Percentiles rank a stretch among this genome's conserved stretches.
Evolutionary conservation across 1,139 yeast genomes (phyloP).

Genomic region (Suhomyces anneliseae): DNA sequence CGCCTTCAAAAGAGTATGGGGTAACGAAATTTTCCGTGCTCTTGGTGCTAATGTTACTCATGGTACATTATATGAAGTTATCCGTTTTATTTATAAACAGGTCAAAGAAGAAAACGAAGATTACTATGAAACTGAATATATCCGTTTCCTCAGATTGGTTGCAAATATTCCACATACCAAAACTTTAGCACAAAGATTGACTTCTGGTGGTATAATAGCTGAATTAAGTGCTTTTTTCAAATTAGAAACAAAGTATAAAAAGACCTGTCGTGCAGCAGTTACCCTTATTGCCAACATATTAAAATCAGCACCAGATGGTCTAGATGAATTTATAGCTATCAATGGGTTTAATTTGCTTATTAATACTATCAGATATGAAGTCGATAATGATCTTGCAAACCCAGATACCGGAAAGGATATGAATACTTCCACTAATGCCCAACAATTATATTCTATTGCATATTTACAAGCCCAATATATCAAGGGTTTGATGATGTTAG

Average conservation of each 20-base stretch:
- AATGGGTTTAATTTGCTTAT: slow-evolving; percentile 69
- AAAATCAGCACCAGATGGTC: slow-evolving; percentile 44
- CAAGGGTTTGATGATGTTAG: slow-evolving; percentile 58
- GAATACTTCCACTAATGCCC: slow-evolving; percentile 44
- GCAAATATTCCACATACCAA: slow-evolving; percentile 59
- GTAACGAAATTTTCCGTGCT: slow-evolving; percentile 76
- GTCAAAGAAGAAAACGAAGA: slow-evolving; percentile 37
- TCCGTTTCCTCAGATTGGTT: slow-evolving; percentile 56
- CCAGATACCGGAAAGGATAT: slow-evolving; percentile 32
- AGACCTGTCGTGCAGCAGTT: slow-evolving; percentile 65
- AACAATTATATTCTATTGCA: slow-evolving; percentile 54
- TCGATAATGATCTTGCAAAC: slow-evolving; percentile 59
- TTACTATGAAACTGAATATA: slow-evolving; percentile 47
- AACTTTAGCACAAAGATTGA: slow-evolving; percentile 44
- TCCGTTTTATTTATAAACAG: slow-evolving; percentile 59
- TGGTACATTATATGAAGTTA: slow-evolving; percentile 73
- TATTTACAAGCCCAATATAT: slow-evolving; percentile 66
- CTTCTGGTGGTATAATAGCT: slow-evolving; percentile 70
- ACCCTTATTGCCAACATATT: slow-evolving; percentile 61
- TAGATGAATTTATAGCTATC: slow-evolving; percentile 60
- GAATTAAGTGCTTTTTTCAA: slow-evolving; percentile 64
- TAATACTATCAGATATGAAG: slow-evolving; percentile 62
- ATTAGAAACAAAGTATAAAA: slow-evolving; percentile 49
- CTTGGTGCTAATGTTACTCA: slow-evolving; percentile 89
- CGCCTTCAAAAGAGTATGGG: slow-evolving; percentile 67